These are phyloP conservation scores for Xylaria palmicola DNA, from an alignment of 495 filamentous ascomycete genomes.

Conservation along the genomic window DNA sequence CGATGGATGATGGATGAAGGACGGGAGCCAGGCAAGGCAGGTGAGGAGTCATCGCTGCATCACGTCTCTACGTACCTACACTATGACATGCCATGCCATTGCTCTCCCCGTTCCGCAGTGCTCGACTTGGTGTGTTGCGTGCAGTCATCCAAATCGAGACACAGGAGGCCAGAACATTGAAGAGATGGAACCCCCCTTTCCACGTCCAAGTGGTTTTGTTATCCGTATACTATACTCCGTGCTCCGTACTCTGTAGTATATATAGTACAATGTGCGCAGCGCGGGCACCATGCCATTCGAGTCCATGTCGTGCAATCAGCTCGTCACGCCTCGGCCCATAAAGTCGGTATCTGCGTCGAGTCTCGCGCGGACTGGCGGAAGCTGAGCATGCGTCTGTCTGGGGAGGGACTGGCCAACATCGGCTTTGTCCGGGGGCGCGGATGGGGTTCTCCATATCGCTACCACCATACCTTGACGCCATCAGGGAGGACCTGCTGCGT, in stretches of 20 bases:
- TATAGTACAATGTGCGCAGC: too few species aligned
- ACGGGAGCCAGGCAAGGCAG: not conserved
- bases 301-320: too few species aligned
- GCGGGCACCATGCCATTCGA: too few species aligned
- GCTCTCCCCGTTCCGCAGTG: too few species aligned
- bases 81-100: too few species aligned
- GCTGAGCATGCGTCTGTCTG: not conserved
- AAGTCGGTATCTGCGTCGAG: too few species aligned
- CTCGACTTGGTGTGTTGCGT: constrained; percentile 5
- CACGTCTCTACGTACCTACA: too few species aligned
- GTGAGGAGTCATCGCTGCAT: constrained; percentile 15
- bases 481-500: constrained; percentile 5
- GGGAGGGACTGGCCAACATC: not conserved
- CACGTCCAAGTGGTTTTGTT: too few species aligned
- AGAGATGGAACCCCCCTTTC: not conserved
- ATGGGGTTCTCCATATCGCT: constrained; percentile 1
- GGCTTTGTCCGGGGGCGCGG: not conserved
- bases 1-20: not conserved
- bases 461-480: constrained; percentile 3
- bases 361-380: not conserved
- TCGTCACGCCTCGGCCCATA: too few species aligned
- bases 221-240: too few species aligned
- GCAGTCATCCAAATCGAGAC: not conserved
- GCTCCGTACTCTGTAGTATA: too few species aligned
- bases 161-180: not conserved